Percentiles rank a stretch among this genome's conserved stretches.
phyloP scores from a whole-genome alignment of 306 rosid species.

The Canavalia gladiata region DNA sequence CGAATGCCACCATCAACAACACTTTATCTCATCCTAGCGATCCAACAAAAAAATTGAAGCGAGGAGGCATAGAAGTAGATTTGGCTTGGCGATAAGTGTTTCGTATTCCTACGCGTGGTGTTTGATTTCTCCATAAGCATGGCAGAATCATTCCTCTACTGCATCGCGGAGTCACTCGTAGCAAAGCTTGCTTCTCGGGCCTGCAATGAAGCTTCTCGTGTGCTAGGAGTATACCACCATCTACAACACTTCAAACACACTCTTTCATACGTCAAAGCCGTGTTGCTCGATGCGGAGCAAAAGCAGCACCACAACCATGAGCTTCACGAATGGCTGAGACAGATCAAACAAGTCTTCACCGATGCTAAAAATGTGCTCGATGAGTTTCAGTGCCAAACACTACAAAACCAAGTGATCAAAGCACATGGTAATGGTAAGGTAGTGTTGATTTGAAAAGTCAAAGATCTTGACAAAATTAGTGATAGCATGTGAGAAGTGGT shows the following conservation, averaged over 20 bases:
- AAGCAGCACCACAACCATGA: slow-evolving; percentile 11
- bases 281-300: slow-evolving; percentile 47
- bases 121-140: too few species aligned
- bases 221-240: slow-evolving; percentile 14
- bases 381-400: slow-evolving; percentile 37
- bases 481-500: too few species aligned
- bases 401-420: slow-evolving; percentile 3
- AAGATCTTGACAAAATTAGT: too few species aligned
- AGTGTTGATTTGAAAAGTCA: too few species aligned
- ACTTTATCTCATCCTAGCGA: too few species aligned
- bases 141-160: slow-evolving; percentile 22
- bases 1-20: too few species aligned
- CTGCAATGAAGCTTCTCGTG: slow-evolving; percentile 20
- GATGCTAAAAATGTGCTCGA: slow-evolving; percentile 30
- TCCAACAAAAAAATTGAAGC: too few species aligned
- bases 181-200: slow-evolving; percentile 6
- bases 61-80: too few species aligned
- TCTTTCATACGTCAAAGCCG: slow-evolving; percentile 24
- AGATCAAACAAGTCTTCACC: slow-evolving; percentile 23
- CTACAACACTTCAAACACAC: background rate
- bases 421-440: slow-evolving; percentile 10
- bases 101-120: too few species aligned
- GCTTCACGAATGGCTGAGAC: background rate
- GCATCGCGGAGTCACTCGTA: background rate
- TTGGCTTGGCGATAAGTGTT: too few species aligned